A percentile compares a stretch with the other conserved stretches of the same genome.
These are phyloP conservation scores for Excoecaria cochinchinensis DNA, from an alignment of 345 rosid species.

Conservation along the genomic window DNA sequence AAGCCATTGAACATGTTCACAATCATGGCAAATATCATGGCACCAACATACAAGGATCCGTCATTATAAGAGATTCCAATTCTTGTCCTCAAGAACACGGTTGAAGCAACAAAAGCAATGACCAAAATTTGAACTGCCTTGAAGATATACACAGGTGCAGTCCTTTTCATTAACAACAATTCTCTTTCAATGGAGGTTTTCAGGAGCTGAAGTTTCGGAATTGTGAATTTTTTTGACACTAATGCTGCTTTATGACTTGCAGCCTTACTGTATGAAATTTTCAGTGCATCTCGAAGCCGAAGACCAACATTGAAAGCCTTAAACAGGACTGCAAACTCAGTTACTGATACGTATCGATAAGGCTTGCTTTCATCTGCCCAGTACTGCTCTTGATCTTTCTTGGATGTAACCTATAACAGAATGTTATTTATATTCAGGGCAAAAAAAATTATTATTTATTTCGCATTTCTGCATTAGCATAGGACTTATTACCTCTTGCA, in stretches of 20 bases:
- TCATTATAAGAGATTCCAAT: slow-evolving; percentile 31
- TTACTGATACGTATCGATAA: slow-evolving; percentile 36
- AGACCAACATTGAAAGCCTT: slow-evolving; percentile 42
- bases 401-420: slow-evolving; percentile 42
- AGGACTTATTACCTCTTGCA: slow-evolving; percentile 15
- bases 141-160: slow-evolving; percentile 42
- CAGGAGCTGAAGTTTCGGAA: slow-evolving; percentile 53
- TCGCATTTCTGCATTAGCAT: not conserved
- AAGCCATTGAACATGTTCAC: slow-evolving; percentile 58
- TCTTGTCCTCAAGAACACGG: slow-evolving; percentile 45
- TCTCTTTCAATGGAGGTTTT: slow-evolving; percentile 54
- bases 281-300: slow-evolving; percentile 34
- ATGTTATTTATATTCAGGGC: not conserved
- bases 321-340: slow-evolving; percentile 42
- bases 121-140: slow-evolving; percentile 49
- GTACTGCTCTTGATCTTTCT: slow-evolving; percentile 54
- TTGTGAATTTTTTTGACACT: slow-evolving; percentile 43
- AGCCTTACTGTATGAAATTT: slow-evolving; percentile 39
- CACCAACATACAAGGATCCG: slow-evolving; percentile 47
- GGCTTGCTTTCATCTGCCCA: slow-evolving; percentile 41
- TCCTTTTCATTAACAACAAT: slow-evolving; percentile 52
- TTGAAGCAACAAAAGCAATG: slow-evolving; percentile 49
- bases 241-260: slow-evolving; percentile 48
- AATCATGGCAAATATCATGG: slow-evolving; percentile 49
- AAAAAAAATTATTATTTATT: no score